Percentiles rank a stretch among this genome's conserved stretches.
Conservation (phyloP, 768 basidiomycete genomes). For the Rhodotorula paludigena region DNA sequence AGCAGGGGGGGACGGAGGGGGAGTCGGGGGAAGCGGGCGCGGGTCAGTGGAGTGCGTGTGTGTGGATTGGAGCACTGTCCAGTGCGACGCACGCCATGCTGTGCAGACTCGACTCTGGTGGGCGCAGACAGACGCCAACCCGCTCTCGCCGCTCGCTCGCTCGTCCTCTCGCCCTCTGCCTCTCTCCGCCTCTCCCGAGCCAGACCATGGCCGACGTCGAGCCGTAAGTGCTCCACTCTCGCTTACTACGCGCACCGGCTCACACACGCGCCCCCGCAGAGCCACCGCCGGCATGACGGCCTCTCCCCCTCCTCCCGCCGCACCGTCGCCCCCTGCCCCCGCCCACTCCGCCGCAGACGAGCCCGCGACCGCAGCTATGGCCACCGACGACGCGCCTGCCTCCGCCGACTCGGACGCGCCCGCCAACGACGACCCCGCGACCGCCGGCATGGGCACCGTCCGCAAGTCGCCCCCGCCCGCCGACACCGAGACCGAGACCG, state of each 20-base stretch:
- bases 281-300: neutral
- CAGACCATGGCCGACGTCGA: neutral
- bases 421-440: neutral
- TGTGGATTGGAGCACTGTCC: too few relatives aligned
- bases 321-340: neutral
- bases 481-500: neutral
- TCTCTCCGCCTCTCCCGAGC: too few relatives aligned
- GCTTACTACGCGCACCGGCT: too few relatives aligned
- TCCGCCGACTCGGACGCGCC: neutral
- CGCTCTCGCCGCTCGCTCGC: too few relatives aligned
- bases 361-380: neutral
- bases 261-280: neutral
- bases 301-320: neutral
- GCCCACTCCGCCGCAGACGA: neutral
- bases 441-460: neutral
- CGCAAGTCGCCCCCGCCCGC: neutral
- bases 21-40: neutral
- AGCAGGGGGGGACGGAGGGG: neutral
- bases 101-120: too few relatives aligned
- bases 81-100: too few relatives aligned
- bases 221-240: neutral
- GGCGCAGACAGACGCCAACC: too few relatives aligned
- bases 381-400: neutral
- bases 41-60: too few relatives aligned
- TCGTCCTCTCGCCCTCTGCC: too few relatives aligned